Evolutionary conservation across 164 flowering plant species (phyloP).

Genomic region (Nymphaea thermarum): DNA sequence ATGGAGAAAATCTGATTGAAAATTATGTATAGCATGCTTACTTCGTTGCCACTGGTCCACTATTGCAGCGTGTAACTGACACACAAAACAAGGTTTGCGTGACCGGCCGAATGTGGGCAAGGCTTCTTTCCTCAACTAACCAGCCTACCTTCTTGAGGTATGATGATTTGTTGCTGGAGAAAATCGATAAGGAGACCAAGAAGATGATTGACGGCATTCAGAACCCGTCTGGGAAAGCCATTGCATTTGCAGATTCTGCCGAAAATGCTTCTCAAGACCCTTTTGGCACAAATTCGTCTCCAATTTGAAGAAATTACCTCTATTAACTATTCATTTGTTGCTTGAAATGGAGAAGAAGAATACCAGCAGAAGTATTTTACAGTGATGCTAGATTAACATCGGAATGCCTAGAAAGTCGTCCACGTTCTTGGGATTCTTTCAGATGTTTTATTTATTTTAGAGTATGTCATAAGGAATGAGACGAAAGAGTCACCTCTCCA

Average conservation of each 20-base stretch:
- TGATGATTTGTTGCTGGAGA: slow-evolving; percentile 9
- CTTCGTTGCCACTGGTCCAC: background rate
- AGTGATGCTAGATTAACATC: too few species aligned
- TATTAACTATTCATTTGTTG: too few species aligned
- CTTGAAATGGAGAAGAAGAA: too few species aligned
- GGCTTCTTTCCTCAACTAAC: slow-evolving; percentile 51
- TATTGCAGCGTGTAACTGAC: slow-evolving; percentile 43
- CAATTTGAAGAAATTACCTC: background rate
- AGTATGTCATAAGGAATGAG: too few species aligned
- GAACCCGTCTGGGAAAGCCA: background rate
- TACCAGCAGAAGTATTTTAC: too few species aligned
- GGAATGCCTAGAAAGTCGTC: too few species aligned
- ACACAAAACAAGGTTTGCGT: slow-evolving; percentile 35
- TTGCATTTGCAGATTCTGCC: background rate
- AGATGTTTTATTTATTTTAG: too few species aligned
- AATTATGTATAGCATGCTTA: background rate
- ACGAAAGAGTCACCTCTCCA: too few species aligned
- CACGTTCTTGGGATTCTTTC: too few species aligned
- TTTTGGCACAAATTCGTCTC: background rate
- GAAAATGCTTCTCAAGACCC: background rate
- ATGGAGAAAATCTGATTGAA: too few species aligned
- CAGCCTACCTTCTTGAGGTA: slow-evolving; percentile 47
- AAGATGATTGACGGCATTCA: background rate
- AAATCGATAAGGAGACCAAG: slow-evolving; percentile 8
- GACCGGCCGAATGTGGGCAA: slow-evolving; percentile 67